Evolutionary conservation across 441 rosid genomes (phyloP).

Genomic region (Erysimum pusillum): DNA sequence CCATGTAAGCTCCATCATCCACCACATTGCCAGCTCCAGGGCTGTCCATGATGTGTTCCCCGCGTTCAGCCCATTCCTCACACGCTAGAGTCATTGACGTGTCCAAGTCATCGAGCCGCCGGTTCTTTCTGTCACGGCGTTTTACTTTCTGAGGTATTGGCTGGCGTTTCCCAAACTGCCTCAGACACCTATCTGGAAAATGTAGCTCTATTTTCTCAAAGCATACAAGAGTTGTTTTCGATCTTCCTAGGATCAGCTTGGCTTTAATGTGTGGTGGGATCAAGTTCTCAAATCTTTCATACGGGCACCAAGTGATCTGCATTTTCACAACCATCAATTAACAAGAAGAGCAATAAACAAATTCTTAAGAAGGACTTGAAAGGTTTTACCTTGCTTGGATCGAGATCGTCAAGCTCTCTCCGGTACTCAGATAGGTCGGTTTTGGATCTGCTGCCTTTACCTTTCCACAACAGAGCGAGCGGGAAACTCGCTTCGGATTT

Average conservation of each 20-base stretch:
- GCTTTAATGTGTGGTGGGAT: conserved; percentile 61
- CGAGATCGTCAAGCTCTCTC: conserved; percentile 47
- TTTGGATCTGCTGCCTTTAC: conserved; percentile 55
- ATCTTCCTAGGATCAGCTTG: conserved; percentile 66
- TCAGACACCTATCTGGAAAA: conserved; percentile 79
- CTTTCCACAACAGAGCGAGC: conserved; percentile 64
- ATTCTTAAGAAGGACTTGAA: not conserved
- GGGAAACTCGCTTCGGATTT: conserved; percentile 53
- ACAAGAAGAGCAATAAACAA: not conserved
- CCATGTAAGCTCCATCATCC: conserved; percentile 68
- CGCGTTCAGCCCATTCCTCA: conserved; percentile 69
- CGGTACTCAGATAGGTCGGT: conserved; percentile 50
- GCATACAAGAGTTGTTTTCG: conserved; percentile 73
- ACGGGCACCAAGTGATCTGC: conserved; percentile 78
- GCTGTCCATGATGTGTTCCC: conserved; percentile 54
- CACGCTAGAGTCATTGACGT: conserved; percentile 59
- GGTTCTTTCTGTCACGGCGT: conserved; percentile 63
- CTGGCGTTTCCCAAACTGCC: conserved; percentile 73
- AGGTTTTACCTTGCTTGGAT: conserved; percentile 46
- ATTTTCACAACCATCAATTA: conserved; percentile 25
- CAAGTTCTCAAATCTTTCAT: conserved; percentile 52
- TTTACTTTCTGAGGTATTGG: conserved; percentile 67
- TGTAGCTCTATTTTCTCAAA: conserved; percentile 79
- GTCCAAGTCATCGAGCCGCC: conserved; percentile 60
- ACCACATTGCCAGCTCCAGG: conserved; percentile 45